Base-by-base conservation (phyloP, 371 early-diverging fungal genomes). In the Mortierella sp. region DNA sequence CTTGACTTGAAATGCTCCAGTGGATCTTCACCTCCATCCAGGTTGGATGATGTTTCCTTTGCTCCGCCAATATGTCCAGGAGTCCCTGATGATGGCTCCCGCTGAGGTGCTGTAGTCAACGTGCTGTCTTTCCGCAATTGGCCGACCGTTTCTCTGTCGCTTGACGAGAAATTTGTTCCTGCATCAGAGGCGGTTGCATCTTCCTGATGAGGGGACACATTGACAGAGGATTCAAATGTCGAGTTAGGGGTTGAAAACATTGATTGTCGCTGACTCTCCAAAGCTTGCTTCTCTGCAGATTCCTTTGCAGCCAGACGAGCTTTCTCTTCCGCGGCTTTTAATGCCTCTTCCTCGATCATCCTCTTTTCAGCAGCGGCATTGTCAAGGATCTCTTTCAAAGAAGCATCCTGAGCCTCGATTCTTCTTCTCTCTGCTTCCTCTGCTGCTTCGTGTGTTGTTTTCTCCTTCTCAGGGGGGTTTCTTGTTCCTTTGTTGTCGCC, bases 311-410 rank as follows among this genome's bases (percentile, higher is more conserved):
- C 58, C 10, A 2, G 38, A 8, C 38, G 13, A 23, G 58, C 64
- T 54, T 61, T 58, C 21, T 68, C 76, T 30, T 64, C 52, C 19
- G 61, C 69, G 16, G 34, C 58, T 26, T 31, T 46, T 19, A 51
- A 30, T 31, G 57, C 39, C 21, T 69, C 66, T 16, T 69, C 66
- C 52, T 76, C 76, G 2, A 76, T 43, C 19, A 61, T 69, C 21
- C 19, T 55, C 23, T 69, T 69, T 42, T 76, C 76, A 1, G 76
- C 76, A 12, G 76, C 76, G 12, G 76, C 76, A n/a, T 51, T 76
- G 13, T 76, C 70, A 16, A 76, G 56, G 24, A 76, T 76, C 34
- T 76, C 76, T 45, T 76, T 76, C 34, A 76, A 39, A 5, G 61
- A 61, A 3, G 66, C 66, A 21, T 76, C 76, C 52, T 65, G 61